A percentile compares a stretch with the other conserved stretches of the same genome.
phyloP scores from a whole-genome alignment of 2,329 filamentous ascomycete species.

The Ambrosiella xylebori region DNA sequence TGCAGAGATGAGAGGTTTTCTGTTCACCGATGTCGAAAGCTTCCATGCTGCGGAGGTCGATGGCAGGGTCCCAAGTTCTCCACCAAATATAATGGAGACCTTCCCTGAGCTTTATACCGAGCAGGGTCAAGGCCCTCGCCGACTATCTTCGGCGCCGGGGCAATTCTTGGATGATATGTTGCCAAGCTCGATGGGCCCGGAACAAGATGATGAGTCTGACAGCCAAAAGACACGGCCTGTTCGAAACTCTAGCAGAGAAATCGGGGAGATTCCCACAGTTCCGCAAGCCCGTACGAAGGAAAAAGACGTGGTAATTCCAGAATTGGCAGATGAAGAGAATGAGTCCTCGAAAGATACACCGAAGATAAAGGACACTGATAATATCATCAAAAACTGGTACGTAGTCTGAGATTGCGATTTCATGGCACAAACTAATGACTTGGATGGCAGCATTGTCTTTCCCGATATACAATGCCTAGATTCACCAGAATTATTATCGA shows the following conservation, averaged over 20 bases:
- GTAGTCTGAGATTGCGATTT: too few species aligned
- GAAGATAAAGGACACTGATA: too few species aligned
- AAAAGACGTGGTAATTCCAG: too few species aligned
- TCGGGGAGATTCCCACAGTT: background rate
- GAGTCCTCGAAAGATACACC: too few species aligned
- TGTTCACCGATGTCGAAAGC: background rate
- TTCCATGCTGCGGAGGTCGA: background rate
- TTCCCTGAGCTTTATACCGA: background rate
- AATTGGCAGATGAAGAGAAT: too few species aligned
- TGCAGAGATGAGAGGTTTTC: conserved; percentile 4
- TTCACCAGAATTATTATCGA: too few species aligned
- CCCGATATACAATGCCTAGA: too few species aligned
- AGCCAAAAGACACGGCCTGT: conserved; percentile 9
- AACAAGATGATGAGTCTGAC: conserved; percentile 6
- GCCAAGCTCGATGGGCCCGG: conserved; percentile 8
- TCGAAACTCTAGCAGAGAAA: background rate
- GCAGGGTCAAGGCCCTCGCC: background rate
- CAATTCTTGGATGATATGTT: conserved; percentile 8
- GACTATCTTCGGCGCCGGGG: conserved; percentile 3
- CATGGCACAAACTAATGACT: too few species aligned
- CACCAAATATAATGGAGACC: background rate
- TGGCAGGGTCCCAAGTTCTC: background rate
- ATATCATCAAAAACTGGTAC: too few species aligned
- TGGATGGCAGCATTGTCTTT: too few species aligned
- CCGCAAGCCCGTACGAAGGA: too few species aligned